phyloP scores from a whole-genome alignment of 352 stramenopile species.

The Globisporangium irregulare region DNA sequence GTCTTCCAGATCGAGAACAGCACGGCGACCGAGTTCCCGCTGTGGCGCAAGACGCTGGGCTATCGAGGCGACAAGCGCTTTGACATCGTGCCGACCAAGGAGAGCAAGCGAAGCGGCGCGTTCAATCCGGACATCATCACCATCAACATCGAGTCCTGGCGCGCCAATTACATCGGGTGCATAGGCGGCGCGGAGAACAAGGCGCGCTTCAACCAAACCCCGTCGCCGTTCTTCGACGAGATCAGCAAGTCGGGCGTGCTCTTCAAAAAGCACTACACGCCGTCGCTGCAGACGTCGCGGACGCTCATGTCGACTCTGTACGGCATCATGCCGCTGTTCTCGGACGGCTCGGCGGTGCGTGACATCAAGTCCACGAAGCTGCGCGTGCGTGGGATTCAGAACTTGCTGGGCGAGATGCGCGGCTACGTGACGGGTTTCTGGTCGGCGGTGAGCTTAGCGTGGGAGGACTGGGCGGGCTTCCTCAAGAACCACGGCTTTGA shows the following conservation, averaged over 20 bases:
- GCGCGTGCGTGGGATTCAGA: slow-evolving; percentile 44
- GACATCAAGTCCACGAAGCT: slow-evolving; percentile 51
- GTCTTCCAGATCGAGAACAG: slow-evolving; percentile 59
- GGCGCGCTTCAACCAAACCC: slow-evolving; percentile 31
- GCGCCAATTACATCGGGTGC: slow-evolving; percentile 54
- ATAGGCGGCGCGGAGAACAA: slow-evolving; percentile 50
- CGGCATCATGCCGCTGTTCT: slow-evolving; percentile 60
- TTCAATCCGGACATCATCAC: slow-evolving; percentile 59
- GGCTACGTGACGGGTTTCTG: slow-evolving; percentile 70
- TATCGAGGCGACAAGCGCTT: slow-evolving; percentile 49
- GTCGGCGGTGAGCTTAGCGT: slow-evolving; percentile 50
- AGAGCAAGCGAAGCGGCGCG: background rate
- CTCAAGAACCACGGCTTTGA: slow-evolving; percentile 62
- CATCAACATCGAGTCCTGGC: slow-evolving; percentile 70
- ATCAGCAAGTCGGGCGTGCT: slow-evolving; percentile 50
- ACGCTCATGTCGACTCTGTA: slow-evolving; percentile 64
- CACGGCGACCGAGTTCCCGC: slow-evolving; percentile 41
- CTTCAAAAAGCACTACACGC: slow-evolving; percentile 66
- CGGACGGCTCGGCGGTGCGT: slow-evolving; percentile 45
- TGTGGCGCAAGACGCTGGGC: slow-evolving; percentile 54
- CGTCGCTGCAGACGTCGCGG: slow-evolving; percentile 54
- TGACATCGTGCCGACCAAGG: slow-evolving; percentile 24
- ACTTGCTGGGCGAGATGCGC: slow-evolving; percentile 55
- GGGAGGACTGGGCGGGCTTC: slow-evolving; percentile 69
- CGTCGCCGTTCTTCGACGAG: slow-evolving; percentile 56